Evolutionary conservation across 106 monocot species (phyloP), one percentile per base, ranked within the genome.

Genomic region (Ottelia alismoides): DNA sequence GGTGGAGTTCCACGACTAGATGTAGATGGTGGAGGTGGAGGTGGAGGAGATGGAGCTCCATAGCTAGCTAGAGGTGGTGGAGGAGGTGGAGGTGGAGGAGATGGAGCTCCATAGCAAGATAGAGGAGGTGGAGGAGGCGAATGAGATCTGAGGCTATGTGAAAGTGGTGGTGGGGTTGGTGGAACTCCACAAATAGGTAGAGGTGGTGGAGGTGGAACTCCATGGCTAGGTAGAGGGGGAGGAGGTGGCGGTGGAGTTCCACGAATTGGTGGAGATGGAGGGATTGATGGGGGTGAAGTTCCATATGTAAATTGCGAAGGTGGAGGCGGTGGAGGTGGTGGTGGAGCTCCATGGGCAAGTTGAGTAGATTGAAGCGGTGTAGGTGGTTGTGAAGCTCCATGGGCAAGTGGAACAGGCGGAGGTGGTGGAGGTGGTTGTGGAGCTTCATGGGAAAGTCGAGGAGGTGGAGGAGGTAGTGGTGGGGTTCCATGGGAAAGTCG

Each of bases 301-400:
- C 6, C 16, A 43, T 43, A 16, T 43, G 40, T 16, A 43, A 16
- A 43, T 7, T 25, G 45, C 5, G 62, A 23, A 5, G 70, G n/a
- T 7, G 54, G 11, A 14, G 51, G 29, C 2, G 51, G 52, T 29
- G 20, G 60, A 20, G 50, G 47, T 50, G 62, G 5, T 2, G 53
- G 53, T 43, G 40, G n/a, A 31, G 25, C 55, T 57, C 69, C 63
- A 50, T 31, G 52, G 4, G 60, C 64, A 27, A 65, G 64, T 50
- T 53, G 70, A 58, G 74, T n/a, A n/a, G n/a, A n/a, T n/a, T n/a
- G n/a, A n/a, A n/a, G n/a, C n/a, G n/a, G n/a, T n/a, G n/a, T n/a
- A n/a, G n/a, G 80, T 25, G 75, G 68, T 31, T 63, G 72, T 65
- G 62, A 49, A 40, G 57, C 63, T 11, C 51, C 45, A 50, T 16